These are phyloP conservation scores for Pseudogymnoascus sp. DNA, from an alignment of 2,329 filamentous ascomycete genomes.

Conservation along the genomic window DNA sequence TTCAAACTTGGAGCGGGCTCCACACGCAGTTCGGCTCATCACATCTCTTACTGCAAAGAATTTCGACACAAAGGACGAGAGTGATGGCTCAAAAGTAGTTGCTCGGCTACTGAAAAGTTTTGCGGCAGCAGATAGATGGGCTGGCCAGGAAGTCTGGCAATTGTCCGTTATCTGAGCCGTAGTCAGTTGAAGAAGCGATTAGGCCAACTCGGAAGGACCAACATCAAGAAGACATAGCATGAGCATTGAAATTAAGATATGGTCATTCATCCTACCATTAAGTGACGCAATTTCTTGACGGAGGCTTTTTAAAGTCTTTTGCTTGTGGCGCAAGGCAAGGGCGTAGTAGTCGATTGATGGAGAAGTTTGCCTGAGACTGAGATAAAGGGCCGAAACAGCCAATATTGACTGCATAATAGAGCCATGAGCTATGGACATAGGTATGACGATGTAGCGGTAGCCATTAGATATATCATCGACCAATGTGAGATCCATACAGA, in stretches of 20 bases:
- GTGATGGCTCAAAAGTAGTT: slow-evolving; percentile 10
- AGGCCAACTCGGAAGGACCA: background rate
- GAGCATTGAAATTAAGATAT: slow-evolving; percentile 13
- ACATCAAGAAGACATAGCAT: slow-evolving; percentile 16
- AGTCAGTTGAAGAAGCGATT: too few relatives aligned
- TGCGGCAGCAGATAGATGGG: slow-evolving; percentile 15
- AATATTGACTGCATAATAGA: slow-evolving; percentile 13
- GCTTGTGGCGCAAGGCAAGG: slow-evolving; percentile 14
- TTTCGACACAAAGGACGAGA: slow-evolving; percentile 14
- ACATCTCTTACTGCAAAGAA: slow-evolving; percentile 17
- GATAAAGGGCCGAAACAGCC: slow-evolving; percentile 13
- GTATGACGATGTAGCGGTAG: slow-evolving; percentile 14
- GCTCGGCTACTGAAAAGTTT: slow-evolving; percentile 5
- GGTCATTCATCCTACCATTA: slow-evolving; percentile 11
- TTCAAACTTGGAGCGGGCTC: slow-evolving; percentile 14
- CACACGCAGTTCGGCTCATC: slow-evolving; percentile 16
- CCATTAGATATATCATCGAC: slow-evolving; percentile 16
- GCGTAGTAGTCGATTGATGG: slow-evolving; percentile 11
- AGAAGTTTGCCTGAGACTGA: slow-evolving; percentile 12
- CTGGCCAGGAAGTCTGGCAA: slow-evolving; percentile 15
- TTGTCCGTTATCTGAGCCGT: slow-evolving; percentile 13
- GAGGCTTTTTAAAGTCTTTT: slow-evolving; percentile 11
- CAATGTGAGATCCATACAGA: slow-evolving; percentile 14
- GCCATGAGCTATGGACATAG: slow-evolving; percentile 12
- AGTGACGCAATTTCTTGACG: slow-evolving; percentile 10